These are phyloP conservation scores for Teunomyces kruisii DNA, from an alignment of 805 yeast species.

Conservation along the genomic window DNA sequence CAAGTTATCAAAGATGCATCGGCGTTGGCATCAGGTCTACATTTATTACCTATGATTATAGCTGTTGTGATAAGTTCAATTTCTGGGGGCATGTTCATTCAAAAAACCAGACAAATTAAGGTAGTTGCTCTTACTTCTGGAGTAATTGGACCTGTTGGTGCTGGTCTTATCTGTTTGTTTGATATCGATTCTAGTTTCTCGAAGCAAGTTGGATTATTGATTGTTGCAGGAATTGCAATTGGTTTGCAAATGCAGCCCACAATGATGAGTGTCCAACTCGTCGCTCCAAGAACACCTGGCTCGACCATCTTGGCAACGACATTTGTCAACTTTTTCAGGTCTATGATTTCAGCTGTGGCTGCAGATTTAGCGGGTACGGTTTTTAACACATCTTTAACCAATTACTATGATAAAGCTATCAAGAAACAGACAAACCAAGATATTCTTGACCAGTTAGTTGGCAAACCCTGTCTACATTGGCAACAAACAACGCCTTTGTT, in stretches of 20 bases:
- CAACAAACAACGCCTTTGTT: conserved; percentile 13
- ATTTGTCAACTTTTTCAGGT: conserved; percentile 42
- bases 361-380: conserved; percentile 43
- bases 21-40: conserved; percentile 47
- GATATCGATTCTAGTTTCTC: conserved; percentile 34
- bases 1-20: conserved; percentile 45
- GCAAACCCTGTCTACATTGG: conserved; percentile 9
- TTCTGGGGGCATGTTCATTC: conserved; percentile 37
- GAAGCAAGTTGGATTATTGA: conserved; percentile 44
- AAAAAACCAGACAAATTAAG: conserved; percentile 40
- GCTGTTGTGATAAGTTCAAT: conserved; percentile 38
- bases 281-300: conserved; percentile 53
- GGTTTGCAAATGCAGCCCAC: conserved; percentile 52
- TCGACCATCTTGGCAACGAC: conserved; percentile 49
- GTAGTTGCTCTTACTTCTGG: conserved; percentile 39
- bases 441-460: conserved; percentile 17
- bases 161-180: conserved; percentile 45
- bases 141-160: conserved; percentile 39
- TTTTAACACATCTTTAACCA: conserved; percentile 26
- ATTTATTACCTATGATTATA: conserved; percentile 43
- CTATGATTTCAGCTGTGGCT: conserved; percentile 47
- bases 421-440: conserved; percentile 10
- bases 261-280: conserved; percentile 45
- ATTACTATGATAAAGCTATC: conserved; percentile 10
- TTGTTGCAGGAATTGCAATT: conserved; percentile 46